Conservation (phyloP, 73 alveolate genomes). For the Paramecium tetraurelia region DNA sequence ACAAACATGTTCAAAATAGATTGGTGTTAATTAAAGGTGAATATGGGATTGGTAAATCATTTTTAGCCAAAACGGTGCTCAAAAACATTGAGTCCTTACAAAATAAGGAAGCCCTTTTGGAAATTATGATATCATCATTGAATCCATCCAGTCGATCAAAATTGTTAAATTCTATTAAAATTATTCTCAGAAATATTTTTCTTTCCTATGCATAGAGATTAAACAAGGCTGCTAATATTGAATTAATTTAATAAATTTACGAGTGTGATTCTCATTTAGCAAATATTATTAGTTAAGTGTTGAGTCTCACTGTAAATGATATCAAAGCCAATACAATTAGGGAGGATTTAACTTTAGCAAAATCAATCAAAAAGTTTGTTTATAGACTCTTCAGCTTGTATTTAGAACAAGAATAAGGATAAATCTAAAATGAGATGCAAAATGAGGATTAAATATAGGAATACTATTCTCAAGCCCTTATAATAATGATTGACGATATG, state of each 20-base stretch:
- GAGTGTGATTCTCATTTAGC: not conserved
- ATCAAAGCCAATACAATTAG: not conserved
- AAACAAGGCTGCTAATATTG: not conserved
- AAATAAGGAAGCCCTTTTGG: not conserved
- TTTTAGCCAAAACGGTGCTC: not conserved
- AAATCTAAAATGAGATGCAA: not conserved
- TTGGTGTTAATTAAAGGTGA: not conserved
- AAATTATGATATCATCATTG: not conserved
- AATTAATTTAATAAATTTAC: conserved; percentile 12
- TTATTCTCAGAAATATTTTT: not conserved
- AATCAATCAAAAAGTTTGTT: not conserved
- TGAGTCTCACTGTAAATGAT: conserved; percentile 16
- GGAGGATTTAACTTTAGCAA: not conserved
- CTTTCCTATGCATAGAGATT: not conserved
- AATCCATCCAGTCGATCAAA: not conserved
- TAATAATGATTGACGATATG: conserved; percentile 9
- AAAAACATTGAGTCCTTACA: not conserved
- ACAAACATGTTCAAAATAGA: not conserved
- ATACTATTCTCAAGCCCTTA: not conserved
- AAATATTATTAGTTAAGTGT: not conserved
- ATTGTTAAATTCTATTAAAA: not conserved
- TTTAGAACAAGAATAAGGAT: not conserved
- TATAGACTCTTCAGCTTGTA: not conserved
- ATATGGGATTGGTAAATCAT: conserved; percentile 9
- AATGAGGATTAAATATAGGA: not conserved